Conservation (phyloP, 2,329 filamentous ascomycete species). For the Simplicillium aogashimaense region DNA sequence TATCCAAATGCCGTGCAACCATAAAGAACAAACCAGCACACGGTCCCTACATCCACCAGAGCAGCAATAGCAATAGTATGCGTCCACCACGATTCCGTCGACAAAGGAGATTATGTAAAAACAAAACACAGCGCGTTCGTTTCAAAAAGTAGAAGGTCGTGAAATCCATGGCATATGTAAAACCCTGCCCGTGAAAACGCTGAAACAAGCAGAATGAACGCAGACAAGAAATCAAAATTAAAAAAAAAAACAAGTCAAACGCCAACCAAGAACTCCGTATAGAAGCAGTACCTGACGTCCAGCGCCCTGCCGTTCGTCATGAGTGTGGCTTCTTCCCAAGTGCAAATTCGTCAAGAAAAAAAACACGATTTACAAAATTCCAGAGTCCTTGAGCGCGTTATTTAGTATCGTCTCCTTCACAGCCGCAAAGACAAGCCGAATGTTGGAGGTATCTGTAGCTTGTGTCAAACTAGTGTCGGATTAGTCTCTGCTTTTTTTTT, state of each 20-base stretch:
- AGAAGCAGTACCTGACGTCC: neutral
- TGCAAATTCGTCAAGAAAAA: neutral
- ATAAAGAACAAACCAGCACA: too few species aligned
- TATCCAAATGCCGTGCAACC: too few species aligned
- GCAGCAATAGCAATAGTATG: too few species aligned
- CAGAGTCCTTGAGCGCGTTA: conserved; percentile 95
- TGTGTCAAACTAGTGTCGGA: conserved; percentile 66
- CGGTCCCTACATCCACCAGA: too few species aligned
- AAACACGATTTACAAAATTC: conserved; percentile 62
- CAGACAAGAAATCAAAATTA: neutral
- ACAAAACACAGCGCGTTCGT: too few species aligned
- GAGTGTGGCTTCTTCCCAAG: neutral
- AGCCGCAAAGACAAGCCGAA: conserved; percentile 92
- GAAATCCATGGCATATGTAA: too few species aligned
- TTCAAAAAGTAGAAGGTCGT: too few species aligned
- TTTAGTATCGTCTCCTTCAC: conserved; percentile 99
- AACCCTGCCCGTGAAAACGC: neutral
- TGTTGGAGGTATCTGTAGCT: conserved; percentile 97
- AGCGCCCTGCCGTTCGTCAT: neutral
- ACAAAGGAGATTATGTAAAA: too few species aligned
- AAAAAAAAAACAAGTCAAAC: neutral
- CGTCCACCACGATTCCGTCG: too few species aligned
- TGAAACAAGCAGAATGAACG: neutral
- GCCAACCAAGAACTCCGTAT: too few species aligned
- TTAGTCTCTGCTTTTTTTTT: neutral